These are phyloP conservation scores for Neurospora sublineolata DNA, from an alignment of 495 filamentous ascomycete genomes.

Conservation along the genomic window DNA sequence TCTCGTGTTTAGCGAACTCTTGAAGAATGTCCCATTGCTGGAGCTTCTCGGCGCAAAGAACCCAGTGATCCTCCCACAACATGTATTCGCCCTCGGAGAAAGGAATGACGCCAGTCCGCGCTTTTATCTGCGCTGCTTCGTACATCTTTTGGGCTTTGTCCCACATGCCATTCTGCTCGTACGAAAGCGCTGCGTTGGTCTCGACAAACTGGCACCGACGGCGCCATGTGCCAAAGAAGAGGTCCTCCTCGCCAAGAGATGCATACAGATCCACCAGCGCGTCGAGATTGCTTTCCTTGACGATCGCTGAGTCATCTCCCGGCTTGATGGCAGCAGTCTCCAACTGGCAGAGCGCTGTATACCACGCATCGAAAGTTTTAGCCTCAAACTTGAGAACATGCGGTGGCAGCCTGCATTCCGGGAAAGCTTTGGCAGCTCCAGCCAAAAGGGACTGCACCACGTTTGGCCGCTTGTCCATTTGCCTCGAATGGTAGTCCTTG, in stretches of 20 bases:
- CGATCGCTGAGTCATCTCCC: slow-evolving; percentile 65
- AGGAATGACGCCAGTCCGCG: slow-evolving; percentile 79
- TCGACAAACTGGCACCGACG: slow-evolving; percentile 90
- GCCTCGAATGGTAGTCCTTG: slow-evolving; percentile 87
- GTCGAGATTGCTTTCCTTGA: slow-evolving; percentile 89
- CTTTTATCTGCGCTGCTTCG: slow-evolving; percentile 92
- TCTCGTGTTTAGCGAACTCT: slow-evolving; percentile 98
- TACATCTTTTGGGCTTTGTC: slow-evolving; percentile 95
- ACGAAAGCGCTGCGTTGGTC: slow-evolving; percentile 91
- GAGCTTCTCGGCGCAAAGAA: slow-evolving; percentile 91
- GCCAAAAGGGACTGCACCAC: slow-evolving; percentile 85
- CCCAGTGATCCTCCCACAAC: slow-evolving; percentile 99
- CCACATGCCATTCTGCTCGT: slow-evolving; percentile 99
- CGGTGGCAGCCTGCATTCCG: slow-evolving; percentile 81
- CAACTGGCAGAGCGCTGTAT: slow-evolving; percentile 70
- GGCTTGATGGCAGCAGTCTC: slow-evolving; percentile 78
- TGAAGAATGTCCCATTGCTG: slow-evolving; percentile 97
- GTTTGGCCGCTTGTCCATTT: slow-evolving; percentile 88
- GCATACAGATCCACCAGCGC: slow-evolving; percentile 86
- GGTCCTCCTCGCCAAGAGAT: slow-evolving; percentile 80
- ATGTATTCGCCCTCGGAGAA: slow-evolving; percentile 97
- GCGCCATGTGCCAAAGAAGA: slow-evolving; percentile 97
- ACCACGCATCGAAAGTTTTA: slow-evolving; percentile 90
- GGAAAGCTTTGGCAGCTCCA: slow-evolving; percentile 67
- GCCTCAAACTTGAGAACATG: slow-evolving; percentile 92